Evolutionary conservation across 2,329 filamentous ascomycete genomes (phyloP).

Genomic region (Phoma sp.): DNA sequence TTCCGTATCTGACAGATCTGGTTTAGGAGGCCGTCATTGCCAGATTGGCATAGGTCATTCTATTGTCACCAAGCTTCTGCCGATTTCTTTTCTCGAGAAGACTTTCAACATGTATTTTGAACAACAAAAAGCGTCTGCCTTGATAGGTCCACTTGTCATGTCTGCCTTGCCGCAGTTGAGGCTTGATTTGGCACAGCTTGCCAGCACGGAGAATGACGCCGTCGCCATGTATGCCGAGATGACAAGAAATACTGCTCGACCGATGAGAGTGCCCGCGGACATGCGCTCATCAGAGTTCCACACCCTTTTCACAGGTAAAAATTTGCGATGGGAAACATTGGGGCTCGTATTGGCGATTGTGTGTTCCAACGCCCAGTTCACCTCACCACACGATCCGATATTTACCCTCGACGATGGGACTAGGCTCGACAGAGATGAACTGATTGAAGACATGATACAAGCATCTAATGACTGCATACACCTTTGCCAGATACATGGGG

Average conservation of each 20-base stretch:
- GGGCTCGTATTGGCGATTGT: conserved; percentile 39
- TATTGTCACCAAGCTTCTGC: conserved; percentile 37
- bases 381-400: conserved; percentile 37
- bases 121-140: conserved; percentile 29
- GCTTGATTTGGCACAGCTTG: conserved; percentile 37
- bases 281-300: conserved; percentile 43
- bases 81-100: conserved; percentile 40
- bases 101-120: conserved; percentile 37
- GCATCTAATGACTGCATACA: conserved; percentile 45
- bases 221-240: conserved; percentile 38
- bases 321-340: conserved; percentile 44
- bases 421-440: conserved; percentile 36
- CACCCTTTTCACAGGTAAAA: conserved; percentile 42
- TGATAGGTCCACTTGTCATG: conserved; percentile 39
- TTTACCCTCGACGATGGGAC: conserved; percentile 41
- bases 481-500: conserved; percentile 43
- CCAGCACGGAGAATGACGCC: conserved; percentile 21
- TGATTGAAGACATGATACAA: conserved; percentile 45
- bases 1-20: conserved; percentile 22
- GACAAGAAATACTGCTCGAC: conserved; percentile 39
- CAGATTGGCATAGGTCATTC: conserved; percentile 35
- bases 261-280: conserved; percentile 38
- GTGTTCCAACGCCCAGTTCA: conserved; percentile 39
- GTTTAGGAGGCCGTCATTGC: conserved; percentile 35
- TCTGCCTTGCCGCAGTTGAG: conserved; percentile 41